Evolutionary conservation across 352 stramenopile species (phyloP).

Genomic region (Globisporangium lucens): DNA sequence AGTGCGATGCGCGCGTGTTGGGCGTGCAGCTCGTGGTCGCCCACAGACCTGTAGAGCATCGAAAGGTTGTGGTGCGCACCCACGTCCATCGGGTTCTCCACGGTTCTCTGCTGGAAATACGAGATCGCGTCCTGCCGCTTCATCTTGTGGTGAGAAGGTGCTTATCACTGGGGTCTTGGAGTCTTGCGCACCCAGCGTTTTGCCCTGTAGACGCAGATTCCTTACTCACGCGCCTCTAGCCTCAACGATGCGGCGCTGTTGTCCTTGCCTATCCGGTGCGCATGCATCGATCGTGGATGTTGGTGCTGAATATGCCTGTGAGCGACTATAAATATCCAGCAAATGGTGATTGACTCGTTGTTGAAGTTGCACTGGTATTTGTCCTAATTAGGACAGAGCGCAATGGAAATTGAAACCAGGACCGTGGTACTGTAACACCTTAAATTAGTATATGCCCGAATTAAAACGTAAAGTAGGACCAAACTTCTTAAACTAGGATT

Average conservation of each 20-base stretch:
- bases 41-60: conserved; percentile 46
- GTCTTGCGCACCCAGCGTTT: neutral
- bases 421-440: neutral
- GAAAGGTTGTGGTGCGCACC: conserved; percentile 57
- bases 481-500: neutral
- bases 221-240: neutral
- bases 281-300: neutral
- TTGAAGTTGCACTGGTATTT: neutral
- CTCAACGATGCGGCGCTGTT: neutral
- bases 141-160: conserved; percentile 16
- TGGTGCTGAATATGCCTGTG: neutral
- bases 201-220: neutral
- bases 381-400: neutral
- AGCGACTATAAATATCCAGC: neutral
- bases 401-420: neutral
- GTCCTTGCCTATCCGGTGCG: neutral
- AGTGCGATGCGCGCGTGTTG: conserved; percentile 54
- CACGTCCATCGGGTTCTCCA: conserved; percentile 51
- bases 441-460: neutral
- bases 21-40: conserved; percentile 37
- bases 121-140: conserved; percentile 54
- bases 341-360: neutral
- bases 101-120: conserved; percentile 58
- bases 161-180: neutral
- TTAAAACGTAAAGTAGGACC: neutral